Conservation (phyloP, 2,329 filamentous ascomycete species). For the Didymella pomorum region DNA sequence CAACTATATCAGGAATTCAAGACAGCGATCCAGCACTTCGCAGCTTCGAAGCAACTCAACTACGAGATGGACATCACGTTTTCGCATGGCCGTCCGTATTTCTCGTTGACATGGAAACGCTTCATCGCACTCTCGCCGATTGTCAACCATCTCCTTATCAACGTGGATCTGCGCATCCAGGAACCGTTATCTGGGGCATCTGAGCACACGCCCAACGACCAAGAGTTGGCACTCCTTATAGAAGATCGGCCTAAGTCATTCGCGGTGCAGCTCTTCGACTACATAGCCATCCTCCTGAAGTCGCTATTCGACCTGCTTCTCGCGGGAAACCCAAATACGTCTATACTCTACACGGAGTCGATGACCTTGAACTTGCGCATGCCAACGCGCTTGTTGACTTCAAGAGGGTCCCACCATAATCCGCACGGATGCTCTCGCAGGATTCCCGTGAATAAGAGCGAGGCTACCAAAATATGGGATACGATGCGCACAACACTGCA, state of each 20-base stretch:
- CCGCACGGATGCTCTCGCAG: conserved; percentile 27
- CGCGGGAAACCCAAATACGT: conserved; percentile 30
- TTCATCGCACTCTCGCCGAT: conserved; percentile 40
- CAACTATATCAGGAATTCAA: conserved; percentile 40
- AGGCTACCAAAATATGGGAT: conserved; percentile 30
- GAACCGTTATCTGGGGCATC: conserved; percentile 35
- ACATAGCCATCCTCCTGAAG: conserved; percentile 43
- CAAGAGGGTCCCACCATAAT: conserved; percentile 23
- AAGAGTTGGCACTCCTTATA: conserved; percentile 36
- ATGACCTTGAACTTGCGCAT: conserved; percentile 42
- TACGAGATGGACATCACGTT: conserved; percentile 43
- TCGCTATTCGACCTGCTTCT: conserved; percentile 37
- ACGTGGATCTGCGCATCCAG: conserved; percentile 41
- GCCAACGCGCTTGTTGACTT: conserved; percentile 33
- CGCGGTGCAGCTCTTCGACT: conserved; percentile 42
- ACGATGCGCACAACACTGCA: conserved; percentile 41
- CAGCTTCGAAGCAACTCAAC: conserved; percentile 32
- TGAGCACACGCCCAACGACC: conserved; percentile 34
- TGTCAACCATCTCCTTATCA: conserved; percentile 41
- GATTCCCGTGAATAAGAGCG: conserved; percentile 30
- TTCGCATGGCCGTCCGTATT: conserved; percentile 46
- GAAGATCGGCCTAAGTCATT: conserved; percentile 39
- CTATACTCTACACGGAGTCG: conserved; percentile 36
- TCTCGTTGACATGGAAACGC: conserved; percentile 40
- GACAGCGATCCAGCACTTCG: conserved; percentile 38